A percentile compares a stretch with the other conserved stretches of the same genome.
Conservation (phyloP, 225 moss, liverwort and hornwort genomes). For the Pseudisothecium myosuroides region DNA sequence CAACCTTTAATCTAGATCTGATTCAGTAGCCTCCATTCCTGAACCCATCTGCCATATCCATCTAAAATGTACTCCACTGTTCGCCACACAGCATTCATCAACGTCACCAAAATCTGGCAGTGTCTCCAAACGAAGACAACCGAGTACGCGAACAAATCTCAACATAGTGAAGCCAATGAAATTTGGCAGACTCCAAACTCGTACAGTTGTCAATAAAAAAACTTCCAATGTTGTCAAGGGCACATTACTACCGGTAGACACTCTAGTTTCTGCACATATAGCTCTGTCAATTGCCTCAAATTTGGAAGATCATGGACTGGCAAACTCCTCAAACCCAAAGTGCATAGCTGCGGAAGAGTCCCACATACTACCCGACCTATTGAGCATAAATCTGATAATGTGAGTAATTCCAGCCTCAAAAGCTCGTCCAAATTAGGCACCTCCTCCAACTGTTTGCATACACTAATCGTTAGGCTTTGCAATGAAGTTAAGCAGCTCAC, state of each 20-base stretch:
- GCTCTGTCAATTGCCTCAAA: neutral
- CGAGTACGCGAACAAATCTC: neutral
- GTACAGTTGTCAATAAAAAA: neutral
- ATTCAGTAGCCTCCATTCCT: neutral
- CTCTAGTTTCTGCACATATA: neutral
- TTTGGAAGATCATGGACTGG: neutral
- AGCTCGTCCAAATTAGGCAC: neutral
- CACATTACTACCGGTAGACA: neutral
- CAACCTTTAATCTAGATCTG: neutral
- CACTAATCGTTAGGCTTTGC: neutral
- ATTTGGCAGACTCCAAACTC: neutral
- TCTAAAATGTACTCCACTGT: neutral
- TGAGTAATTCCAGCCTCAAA: neutral
- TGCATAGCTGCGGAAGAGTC: neutral
- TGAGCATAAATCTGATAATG: no score
- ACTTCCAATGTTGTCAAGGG: neutral
- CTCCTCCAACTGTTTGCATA: neutral
- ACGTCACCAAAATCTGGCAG: neutral
- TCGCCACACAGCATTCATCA: neutral
- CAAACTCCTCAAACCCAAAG: neutral
- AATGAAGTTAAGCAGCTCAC: neutral
- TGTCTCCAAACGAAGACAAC: neutral
- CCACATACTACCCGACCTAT: neutral
- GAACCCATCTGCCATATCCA: neutral
- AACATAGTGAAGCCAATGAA: neutral